Conservation (phyloP, 257 asterid species). For the Avicennia marina region DNA sequence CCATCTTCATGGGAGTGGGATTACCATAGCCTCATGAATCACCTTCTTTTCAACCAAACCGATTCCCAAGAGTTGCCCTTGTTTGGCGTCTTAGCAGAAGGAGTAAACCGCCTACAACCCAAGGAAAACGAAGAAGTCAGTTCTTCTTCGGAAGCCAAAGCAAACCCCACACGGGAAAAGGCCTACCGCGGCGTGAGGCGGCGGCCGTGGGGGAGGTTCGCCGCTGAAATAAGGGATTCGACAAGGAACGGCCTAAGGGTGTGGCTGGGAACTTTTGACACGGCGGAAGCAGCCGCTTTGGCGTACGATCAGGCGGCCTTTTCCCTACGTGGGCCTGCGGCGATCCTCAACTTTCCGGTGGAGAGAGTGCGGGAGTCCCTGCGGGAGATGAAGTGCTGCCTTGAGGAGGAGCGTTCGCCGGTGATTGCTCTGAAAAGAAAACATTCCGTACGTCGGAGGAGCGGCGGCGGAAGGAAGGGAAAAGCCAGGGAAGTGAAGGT, state of each 20-base stretch:
- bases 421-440: too few species aligned
- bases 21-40: not conserved
- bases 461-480: constrained; percentile 13
- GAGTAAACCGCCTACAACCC: constrained; percentile 14
- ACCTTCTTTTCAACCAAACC: constrained; percentile 37
- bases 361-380: not conserved
- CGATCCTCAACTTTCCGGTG: constrained; percentile 7
- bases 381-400: too few species aligned
- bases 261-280: constrained; percentile 7
- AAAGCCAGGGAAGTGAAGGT: constrained; percentile 26
- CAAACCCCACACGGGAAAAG: too few species aligned
- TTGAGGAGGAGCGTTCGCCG: too few species aligned
- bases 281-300: not conserved
- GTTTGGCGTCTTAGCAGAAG: constrained; percentile 28
- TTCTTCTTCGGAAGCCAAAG: constrained; percentile 14
- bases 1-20: constrained; percentile 24
- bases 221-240: not conserved
- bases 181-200: not conserved
- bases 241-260: not conserved
- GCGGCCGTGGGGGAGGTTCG: constrained; percentile 6
- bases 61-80: constrained; percentile 42
- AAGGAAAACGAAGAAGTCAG: constrained; percentile 36
- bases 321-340: not conserved
- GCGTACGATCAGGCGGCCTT: constrained; percentile 6
- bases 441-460: constrained; percentile 28